Percentiles rank a stretch among this genome's conserved stretches.
Conservation (phyloP, 306 rosid genomes). For the Corylus heterophylla region DNA sequence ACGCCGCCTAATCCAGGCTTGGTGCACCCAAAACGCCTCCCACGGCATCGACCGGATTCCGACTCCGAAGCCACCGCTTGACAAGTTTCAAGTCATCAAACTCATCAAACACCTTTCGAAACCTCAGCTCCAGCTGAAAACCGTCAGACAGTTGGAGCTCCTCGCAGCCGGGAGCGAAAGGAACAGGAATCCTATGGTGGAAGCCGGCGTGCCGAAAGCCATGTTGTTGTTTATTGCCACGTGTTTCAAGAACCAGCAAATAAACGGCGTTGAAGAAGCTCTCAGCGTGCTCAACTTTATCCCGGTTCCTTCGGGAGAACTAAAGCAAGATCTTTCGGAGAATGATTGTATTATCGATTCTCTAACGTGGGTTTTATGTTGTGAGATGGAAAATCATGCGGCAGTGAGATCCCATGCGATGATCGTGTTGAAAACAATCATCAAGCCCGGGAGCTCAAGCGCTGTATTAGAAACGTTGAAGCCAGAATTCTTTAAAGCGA, state of each 20-base stretch:
- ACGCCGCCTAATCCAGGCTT: conserved; percentile 71
- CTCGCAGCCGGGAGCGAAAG: conserved; percentile 45
- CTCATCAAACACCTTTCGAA: conserved; percentile 39
- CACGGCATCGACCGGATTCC: conserved; percentile 55
- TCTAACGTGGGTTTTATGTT: conserved; percentile 46
- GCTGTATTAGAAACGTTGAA: conserved; percentile 29
- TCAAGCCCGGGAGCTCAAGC: conserved; percentile 22
- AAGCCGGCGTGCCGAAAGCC: conserved; percentile 47
- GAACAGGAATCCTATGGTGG: conserved; percentile 47
- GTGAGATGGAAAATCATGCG: conserved; percentile 19
- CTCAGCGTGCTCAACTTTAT: conserved; percentile 43
- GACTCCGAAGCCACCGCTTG: conserved; percentile 57
- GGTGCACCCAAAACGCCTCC: conserved; percentile 58
- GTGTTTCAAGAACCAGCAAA: conserved; percentile 24
- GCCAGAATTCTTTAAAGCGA: conserved; percentile 38
- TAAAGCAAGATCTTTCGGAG: conserved; percentile 18
- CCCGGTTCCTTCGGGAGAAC: conserved; percentile 33
- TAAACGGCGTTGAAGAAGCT: conserved; percentile 56
- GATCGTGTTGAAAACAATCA: conserved; percentile 36
- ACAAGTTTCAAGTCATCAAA: conserved; percentile 40
- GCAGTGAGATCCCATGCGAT: conserved; percentile 38
- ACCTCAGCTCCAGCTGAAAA: conserved; percentile 33
- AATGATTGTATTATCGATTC: conserved; percentile 36
- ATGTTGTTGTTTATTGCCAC: conserved; percentile 38
- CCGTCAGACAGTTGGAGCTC: conserved; percentile 36